Evolutionary conservation across 2,329 filamentous ascomycete genomes (phyloP), one percentile per base, ranked within the genome.

Genomic region (Pyricularia sp.): DNA sequence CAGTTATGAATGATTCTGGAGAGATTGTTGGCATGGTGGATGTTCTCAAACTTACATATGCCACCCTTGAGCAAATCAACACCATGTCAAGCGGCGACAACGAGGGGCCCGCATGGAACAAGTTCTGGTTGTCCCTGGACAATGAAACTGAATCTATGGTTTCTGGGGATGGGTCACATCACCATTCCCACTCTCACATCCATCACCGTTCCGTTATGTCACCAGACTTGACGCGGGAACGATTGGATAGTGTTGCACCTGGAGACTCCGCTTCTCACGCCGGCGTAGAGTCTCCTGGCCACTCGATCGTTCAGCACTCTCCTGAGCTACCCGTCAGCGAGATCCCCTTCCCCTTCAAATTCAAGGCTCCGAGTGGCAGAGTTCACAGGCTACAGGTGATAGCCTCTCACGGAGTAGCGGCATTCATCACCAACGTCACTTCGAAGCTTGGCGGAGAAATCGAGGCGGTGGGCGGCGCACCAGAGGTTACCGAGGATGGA

Each of bases 21-120:
- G 94, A 99, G 77, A 99, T 99, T 73, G 94, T 99, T 66, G 94
- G 94, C 72, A 99, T 99, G 94, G 94, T 99, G 30, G 94, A 99
- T 76, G 94, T 99, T 66, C 85, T 99, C 68, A 97, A 97, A 79
- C 83, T 99, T 72, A 99, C 94, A 26, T 99, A 99, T 77, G 94
- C 94, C 62, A 99, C 94, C 5, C 84, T 99, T 64, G 94, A 99
- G 77, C 93, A 97, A 80, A 92, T 96, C 77, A 97, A 97, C 80
- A 92, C 91, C 66, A 97, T 99, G 88, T 87, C 85, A 55, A 92
- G 88, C 64, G 85, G 85, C 57, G 93, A 96, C 73, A 91, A 86
- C 70, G 94, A 99, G 77, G 94, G 94, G 0, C 94, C 94, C 5
- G 94, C 94, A 7, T 99, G 94, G 94, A 97, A 97, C 81, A 99